Evolutionary conservation across 179 eudicot species (phyloP).

Genomic region (Sideroxylon spinosum): DNA sequence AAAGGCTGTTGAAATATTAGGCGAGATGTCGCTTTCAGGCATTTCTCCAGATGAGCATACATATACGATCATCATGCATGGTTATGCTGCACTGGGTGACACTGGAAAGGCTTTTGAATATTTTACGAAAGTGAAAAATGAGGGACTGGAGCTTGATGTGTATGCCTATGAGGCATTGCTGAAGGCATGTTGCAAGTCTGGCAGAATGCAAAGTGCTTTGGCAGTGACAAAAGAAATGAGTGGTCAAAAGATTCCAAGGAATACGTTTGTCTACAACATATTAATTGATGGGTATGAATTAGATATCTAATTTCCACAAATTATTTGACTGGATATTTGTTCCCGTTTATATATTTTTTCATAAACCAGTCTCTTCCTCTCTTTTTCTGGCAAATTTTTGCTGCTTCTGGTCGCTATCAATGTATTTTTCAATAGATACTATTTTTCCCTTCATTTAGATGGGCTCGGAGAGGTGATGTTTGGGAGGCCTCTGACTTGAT

Average conservation of each 20-base stretch:
- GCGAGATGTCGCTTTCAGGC: slow-evolving; percentile 79
- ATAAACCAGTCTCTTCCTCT: not conserved
- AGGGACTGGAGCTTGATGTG: slow-evolving; percentile 87
- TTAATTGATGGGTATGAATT: slow-evolving; percentile 82
- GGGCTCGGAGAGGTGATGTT: slow-evolving; percentile 99
- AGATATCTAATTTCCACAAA: not conserved
- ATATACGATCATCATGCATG: slow-evolving; percentile 91
- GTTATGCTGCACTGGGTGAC: slow-evolving; percentile 91
- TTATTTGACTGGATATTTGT: slow-evolving; percentile 1
- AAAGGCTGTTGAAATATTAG: slow-evolving; percentile 66
- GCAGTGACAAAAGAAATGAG: slow-evolving; percentile 97
- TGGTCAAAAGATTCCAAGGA: slow-evolving; percentile 67
- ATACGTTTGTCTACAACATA: slow-evolving; percentile 86
- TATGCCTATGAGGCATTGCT: slow-evolving; percentile 89
- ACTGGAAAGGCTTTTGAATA: slow-evolving; percentile 95
- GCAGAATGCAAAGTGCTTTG: slow-evolving; percentile 98
- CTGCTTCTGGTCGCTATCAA: slow-evolving; percentile 1
- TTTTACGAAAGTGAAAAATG: slow-evolving; percentile 70
- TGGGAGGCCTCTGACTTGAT: slow-evolving; percentile 97
- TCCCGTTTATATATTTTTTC: not conserved
- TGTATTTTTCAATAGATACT: not conserved
- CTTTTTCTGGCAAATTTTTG: not conserved
- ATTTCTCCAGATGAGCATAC: slow-evolving; percentile 71
- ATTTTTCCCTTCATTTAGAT: slow-evolving; percentile 32
- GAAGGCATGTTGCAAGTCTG: slow-evolving; percentile 94